Conservation (phyloP, 2,329 filamentous ascomycete species). For the Exophiala aquamarina region DNA sequence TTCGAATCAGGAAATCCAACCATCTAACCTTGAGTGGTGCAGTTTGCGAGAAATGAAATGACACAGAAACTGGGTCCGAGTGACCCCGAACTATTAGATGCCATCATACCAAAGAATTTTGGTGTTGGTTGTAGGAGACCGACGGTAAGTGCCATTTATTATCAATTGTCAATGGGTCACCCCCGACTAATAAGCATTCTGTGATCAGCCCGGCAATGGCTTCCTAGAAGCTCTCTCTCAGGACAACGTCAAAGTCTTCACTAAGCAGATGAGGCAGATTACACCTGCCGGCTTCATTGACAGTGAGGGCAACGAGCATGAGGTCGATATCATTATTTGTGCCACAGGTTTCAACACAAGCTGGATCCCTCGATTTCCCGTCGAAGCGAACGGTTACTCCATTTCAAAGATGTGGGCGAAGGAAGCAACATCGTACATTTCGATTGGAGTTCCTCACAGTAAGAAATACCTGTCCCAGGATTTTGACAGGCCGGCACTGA, state of each 20-base stretch:
- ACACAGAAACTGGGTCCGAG: slow-evolving; percentile 33
- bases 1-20: not conserved
- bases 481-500: slow-evolving; percentile 31
- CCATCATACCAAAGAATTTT: slow-evolving; percentile 47
- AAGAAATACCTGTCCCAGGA: slow-evolving; percentile 21
- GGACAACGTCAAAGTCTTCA: slow-evolving; percentile 47
- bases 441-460: slow-evolving; percentile 15
- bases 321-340: slow-evolving; percentile 25
- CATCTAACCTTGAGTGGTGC: not conserved
- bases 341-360: slow-evolving; percentile 23
- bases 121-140: slow-evolving; percentile 42
- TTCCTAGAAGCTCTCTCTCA: slow-evolving; percentile 33
- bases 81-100: slow-evolving; percentile 35
- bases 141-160: slow-evolving; percentile 31
- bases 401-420: slow-evolving; percentile 12
- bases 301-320: slow-evolving; percentile 25
- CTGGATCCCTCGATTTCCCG: slow-evolving; percentile 21
- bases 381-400: slow-evolving; percentile 13
- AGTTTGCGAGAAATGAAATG: slow-evolving; percentile 25
- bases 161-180: not conserved
- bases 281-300: slow-evolving; percentile 34
- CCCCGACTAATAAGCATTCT: not conserved
- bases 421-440: slow-evolving; percentile 21
- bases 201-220: slow-evolving; percentile 24
- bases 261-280: slow-evolving; percentile 40